phyloP scores from a whole-genome alignment of 202 grass and related monocot genomes.

The Brachypodium distachyon region DNA sequence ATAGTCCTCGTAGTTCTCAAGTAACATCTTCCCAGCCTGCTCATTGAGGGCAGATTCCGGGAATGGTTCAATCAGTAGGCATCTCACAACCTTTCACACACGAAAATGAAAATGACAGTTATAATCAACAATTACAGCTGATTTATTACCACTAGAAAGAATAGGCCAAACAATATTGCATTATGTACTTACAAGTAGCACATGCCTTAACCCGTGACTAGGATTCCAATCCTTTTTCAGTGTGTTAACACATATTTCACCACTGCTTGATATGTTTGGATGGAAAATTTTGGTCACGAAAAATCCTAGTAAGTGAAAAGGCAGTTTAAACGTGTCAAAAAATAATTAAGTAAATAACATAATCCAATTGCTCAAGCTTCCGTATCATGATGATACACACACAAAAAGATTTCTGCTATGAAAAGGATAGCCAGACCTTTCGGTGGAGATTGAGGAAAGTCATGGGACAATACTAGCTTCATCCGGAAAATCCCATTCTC shows the following conservation, averaged over 20 bases:
- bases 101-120: neutral
- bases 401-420: neutral
- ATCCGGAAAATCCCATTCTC: conserved; percentile 67
- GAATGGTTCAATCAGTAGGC: conserved; percentile 61
- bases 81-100: conserved; percentile 44
- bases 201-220: conserved; percentile 61
- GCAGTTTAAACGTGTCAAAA: neutral
- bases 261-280: conserved; percentile 87
- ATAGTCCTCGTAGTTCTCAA: conserved; percentile 62
- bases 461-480: conserved; percentile 54
- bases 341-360: neutral
- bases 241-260: conserved; percentile 97
- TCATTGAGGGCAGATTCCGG: conserved; percentile 65
- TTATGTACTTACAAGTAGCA: conserved; percentile 45
- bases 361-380: neutral
- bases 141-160: neutral
- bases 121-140: neutral
- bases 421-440: conserved; percentile 32
- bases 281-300: conserved; percentile 89
- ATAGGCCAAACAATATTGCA: neutral
- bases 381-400: neutral
- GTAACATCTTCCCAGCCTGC: conserved; percentile 72
- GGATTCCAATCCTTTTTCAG: conserved; percentile 97
- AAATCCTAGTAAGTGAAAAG: conserved; percentile 29
- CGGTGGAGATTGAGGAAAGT: conserved; percentile 62